Percentiles rank a stretch among this genome's conserved stretches.
These are phyloP conservation scores for Cicer yamashitae DNA, from an alignment of 306 rosid genomes.

Conservation along the genomic window DNA sequence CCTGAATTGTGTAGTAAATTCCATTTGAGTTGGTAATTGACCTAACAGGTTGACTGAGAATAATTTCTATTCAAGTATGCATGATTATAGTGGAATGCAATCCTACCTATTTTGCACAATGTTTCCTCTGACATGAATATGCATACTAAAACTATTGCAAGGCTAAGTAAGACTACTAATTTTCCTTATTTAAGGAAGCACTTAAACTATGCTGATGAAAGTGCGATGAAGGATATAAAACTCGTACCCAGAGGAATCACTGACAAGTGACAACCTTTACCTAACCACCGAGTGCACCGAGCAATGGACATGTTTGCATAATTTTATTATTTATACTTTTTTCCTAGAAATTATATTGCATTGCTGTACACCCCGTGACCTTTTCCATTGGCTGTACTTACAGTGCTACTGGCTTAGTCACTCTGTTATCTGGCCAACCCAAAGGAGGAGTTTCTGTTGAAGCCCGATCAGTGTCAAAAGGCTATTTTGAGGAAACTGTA, in stretches of 20 bases:
- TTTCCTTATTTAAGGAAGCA: constrained; percentile 8
- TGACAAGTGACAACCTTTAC: constrained; percentile 1
- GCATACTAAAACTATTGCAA: constrained; percentile 7
- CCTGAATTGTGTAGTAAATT: constrained; percentile 5
- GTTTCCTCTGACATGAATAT: constrained; percentile 30
- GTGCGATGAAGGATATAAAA: constrained; percentile 20
- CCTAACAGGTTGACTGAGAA: constrained; percentile 32
- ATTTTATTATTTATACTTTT: background rate
- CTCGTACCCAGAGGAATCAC: background rate
- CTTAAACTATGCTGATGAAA: constrained; percentile 3
- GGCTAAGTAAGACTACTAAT: background rate
- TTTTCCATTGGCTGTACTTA: constrained; percentile 30
- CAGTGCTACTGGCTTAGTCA: constrained; percentile 85
- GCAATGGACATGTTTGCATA: constrained; percentile 1
- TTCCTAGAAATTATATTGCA: constrained; percentile 10
- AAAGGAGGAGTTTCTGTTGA: constrained; percentile 92
- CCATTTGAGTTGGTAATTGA: constrained; percentile 35
- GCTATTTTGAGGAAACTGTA: constrained; percentile 91
- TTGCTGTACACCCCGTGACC: constrained; percentile 3
- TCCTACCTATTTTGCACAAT: constrained; percentile 1
- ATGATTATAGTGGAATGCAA: background rate
- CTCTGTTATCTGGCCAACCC: constrained; percentile 91
- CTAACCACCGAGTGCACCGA: background rate
- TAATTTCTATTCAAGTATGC: constrained; percentile 23
- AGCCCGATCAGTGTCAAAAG: constrained; percentile 91